Conservation (phyloP, 2,329 filamentous ascomycete genomes). For the Hypoxylon sp. region DNA sequence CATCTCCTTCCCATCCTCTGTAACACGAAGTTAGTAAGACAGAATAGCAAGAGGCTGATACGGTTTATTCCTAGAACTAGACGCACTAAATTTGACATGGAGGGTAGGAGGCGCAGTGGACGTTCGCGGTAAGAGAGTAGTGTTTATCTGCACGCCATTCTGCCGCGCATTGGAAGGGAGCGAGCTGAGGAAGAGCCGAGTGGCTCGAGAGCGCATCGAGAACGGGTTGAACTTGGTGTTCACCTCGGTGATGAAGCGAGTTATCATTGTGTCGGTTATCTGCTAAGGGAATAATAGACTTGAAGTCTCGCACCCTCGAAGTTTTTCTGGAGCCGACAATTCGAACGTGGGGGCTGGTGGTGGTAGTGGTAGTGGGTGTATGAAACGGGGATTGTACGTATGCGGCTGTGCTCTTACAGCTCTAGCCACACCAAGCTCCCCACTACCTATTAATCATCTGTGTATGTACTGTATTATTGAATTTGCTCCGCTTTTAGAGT, state of each 20-base stretch:
- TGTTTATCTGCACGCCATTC: slow-evolving; percentile 81
- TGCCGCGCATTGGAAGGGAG: slow-evolving; percentile 84
- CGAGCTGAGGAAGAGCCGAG: slow-evolving; percentile 87
- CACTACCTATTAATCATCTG: too few relatives aligned
- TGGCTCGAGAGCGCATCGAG: slow-evolving; percentile 82
- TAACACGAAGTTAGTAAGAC: slow-evolving; percentile 45
- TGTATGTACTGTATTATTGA: too few relatives aligned
- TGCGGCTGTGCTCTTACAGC: slow-evolving; percentile 7
- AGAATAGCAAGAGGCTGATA: background rate
- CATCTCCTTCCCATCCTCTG: slow-evolving; percentile 95
- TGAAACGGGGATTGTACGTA: background rate
- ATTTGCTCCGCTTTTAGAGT: too few relatives aligned
- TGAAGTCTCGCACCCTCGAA: slow-evolving; percentile 17
- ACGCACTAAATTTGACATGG: slow-evolving; percentile 87
- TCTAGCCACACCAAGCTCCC: slow-evolving; percentile 15
- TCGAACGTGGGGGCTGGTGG: slow-evolving; percentile 15
- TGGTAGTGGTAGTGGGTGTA: background rate
- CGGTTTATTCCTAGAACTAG: slow-evolving; percentile 13
- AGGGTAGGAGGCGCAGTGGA: slow-evolving; percentile 79
- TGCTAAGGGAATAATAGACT: background rate
- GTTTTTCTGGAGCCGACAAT: slow-evolving; percentile 37
- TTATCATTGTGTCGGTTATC: slow-evolving; percentile 75
- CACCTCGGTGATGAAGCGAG: slow-evolving; percentile 87
- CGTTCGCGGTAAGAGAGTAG: slow-evolving; percentile 79
- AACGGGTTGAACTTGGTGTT: slow-evolving; percentile 95